A percentile compares a stretch with the other conserved stretches of the same genome.
Conservation (phyloP, 306 rosid genomes). For the Dryas drummondii region DNA sequence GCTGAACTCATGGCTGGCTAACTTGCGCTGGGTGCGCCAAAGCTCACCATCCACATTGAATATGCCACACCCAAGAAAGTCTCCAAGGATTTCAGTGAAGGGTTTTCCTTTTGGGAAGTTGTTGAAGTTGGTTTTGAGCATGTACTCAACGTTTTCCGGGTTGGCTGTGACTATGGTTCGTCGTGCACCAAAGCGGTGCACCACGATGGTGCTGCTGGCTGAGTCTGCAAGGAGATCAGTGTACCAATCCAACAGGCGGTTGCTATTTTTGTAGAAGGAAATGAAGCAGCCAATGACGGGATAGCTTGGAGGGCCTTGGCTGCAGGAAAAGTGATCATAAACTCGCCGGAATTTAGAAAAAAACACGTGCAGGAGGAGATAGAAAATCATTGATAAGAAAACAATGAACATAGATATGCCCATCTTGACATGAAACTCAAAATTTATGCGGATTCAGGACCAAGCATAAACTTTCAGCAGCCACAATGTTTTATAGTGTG, state of each 20-base stretch:
- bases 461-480: neutral
- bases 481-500: neutral
- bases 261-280: constrained; percentile 61
- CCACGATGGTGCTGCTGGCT: constrained; percentile 55
- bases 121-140: constrained; percentile 74
- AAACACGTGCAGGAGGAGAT: constrained; percentile 10
- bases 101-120: constrained; percentile 92
- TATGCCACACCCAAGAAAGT: constrained; percentile 79
- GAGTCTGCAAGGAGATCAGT: constrained; percentile 60
- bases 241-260: constrained; percentile 73
- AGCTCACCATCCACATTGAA: constrained; percentile 79
- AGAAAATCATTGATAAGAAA: constrained; percentile 37
- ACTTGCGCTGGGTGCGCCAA: constrained; percentile 63
- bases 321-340: constrained; percentile 1
- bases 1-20: constrained; percentile 73
- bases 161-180: constrained; percentile 73
- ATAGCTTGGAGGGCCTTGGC: constrained; percentile 52
- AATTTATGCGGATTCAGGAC: neutral
- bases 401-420: constrained; percentile 26
- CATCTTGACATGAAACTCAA: constrained; percentile 32
- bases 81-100: constrained; percentile 75
- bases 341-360: constrained; percentile 34
- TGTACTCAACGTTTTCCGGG: constrained; percentile 68
- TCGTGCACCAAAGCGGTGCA: constrained; percentile 60
- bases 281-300: constrained; percentile 71